phyloP scores from a whole-genome alignment of 1,284 basidiomycete species.

The Ustilago esculenta region DNA sequence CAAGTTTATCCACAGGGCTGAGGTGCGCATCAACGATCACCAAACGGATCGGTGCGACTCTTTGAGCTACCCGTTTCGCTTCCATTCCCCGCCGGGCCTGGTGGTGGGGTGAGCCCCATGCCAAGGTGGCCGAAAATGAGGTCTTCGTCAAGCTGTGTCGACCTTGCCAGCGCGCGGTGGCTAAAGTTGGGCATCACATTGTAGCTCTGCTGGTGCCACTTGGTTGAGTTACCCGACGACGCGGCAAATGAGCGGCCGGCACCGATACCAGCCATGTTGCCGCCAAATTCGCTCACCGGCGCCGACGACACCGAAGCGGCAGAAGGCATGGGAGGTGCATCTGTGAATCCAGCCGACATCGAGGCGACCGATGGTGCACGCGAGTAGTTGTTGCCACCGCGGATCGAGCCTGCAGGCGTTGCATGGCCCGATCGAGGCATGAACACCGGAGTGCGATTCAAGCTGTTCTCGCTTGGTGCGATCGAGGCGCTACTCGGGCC shows the following conservation, averaged over 20 bases:
- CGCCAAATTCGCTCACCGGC: conserved; percentile 34
- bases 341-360: conserved; percentile 38
- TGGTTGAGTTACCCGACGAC: conserved; percentile 47
- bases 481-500: conserved; percentile 33
- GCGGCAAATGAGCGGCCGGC: conserved; percentile 36
- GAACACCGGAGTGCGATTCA: conserved; percentile 19
- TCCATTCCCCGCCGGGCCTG: conserved; percentile 31
- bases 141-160: conserved; percentile 45
- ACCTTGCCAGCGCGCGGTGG: conserved; percentile 35
- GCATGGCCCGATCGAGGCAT: conserved; percentile 24
- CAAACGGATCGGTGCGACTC: conserved; percentile 43
- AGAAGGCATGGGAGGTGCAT: conserved; percentile 40
- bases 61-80: conserved; percentile 37
- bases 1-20: not conserved
- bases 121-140: conserved; percentile 48
- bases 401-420: conserved; percentile 43
- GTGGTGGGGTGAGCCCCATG: conserved; percentile 39
- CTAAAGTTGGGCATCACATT: conserved; percentile 50
- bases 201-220: conserved; percentile 51
- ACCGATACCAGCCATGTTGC: conserved; percentile 51
- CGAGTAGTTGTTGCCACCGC: conserved; percentile 44
- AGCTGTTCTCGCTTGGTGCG: conserved; percentile 33
- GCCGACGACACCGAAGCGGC: conserved; percentile 31
- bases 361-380: conserved; percentile 44
- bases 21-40: conserved; percentile 20